A percentile compares a stretch with the other conserved stretches of the same genome.
phyloP scores from a whole-genome alignment of 2,329 filamentous ascomycete species.

The Ophiostoma himal-ulmi region DNA sequence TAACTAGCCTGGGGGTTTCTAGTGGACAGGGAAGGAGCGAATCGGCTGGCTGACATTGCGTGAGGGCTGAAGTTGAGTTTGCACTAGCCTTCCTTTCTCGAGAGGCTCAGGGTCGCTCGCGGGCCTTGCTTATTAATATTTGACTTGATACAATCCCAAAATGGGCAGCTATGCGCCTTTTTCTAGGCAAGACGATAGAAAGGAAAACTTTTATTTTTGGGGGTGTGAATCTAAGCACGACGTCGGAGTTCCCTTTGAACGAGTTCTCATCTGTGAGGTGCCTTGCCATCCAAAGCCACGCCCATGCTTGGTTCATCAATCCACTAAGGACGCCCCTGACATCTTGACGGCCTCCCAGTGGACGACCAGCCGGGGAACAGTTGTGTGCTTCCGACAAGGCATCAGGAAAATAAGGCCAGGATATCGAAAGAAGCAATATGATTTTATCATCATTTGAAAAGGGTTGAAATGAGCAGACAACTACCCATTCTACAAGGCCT shows the following conservation, averaged over 20 bases:
- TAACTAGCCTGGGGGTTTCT: background rate
- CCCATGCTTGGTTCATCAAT: background rate
- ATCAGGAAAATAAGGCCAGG: background rate
- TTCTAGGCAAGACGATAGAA: too few relatives aligned
- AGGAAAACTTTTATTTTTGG: too few relatives aligned
- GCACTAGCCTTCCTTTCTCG: background rate
- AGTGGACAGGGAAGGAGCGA: background rate
- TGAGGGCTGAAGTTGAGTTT: constrained; percentile 6
- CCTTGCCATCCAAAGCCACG: background rate
- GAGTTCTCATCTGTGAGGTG: background rate
- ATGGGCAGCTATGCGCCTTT: background rate
- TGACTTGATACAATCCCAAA: background rate
- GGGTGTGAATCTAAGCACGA: background rate
- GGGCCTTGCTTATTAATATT: background rate
- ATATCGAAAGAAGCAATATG: background rate
- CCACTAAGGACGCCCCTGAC: background rate
- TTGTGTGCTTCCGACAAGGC: background rate
- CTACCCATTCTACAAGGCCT: too few relatives aligned
- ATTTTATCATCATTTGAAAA: too few relatives aligned
- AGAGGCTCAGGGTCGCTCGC: background rate
- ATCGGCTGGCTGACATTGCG: constrained; percentile 12
- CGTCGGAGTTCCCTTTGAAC: background rate
- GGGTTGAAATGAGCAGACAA: too few relatives aligned
- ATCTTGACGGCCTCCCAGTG: background rate
- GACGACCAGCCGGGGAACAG: background rate